A percentile compares a stretch with the other conserved stretches of the same genome.
Evolutionary conservation across 169 alveolate genomes (phyloP).

Genomic region (Cryptosporidium baileyi): DNA sequence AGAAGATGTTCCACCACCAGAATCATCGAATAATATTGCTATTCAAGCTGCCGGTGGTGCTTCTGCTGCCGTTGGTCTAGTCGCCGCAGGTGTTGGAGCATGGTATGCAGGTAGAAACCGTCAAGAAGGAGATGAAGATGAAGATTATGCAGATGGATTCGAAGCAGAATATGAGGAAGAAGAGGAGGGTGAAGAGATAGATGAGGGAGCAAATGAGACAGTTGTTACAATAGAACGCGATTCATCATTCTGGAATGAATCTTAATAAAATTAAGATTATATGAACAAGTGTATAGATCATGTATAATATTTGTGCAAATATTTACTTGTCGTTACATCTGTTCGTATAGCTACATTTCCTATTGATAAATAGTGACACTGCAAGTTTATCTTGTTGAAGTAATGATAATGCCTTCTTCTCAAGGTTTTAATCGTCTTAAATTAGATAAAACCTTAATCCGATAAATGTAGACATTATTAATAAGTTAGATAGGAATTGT

Average conservation of each 20-base stretch:
- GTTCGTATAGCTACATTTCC: conserved; percentile 49
- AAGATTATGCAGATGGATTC: conserved; percentile 68
- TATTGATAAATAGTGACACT: not conserved
- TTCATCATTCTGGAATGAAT: conserved; percentile 70
- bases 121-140: conserved; percentile 60
- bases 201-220: conserved; percentile 61
- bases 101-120: conserved; percentile 70
- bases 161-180: conserved; percentile 69
- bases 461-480: no score
- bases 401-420: not conserved
- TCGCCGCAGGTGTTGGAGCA: conserved; percentile 71
- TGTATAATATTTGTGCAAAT: not conserved
- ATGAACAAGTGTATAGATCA: not conserved
- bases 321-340: not conserved
- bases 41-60: conserved; percentile 72
- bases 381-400: not conserved
- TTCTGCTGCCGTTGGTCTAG: conserved; percentile 70
- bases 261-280: conserved; percentile 1
- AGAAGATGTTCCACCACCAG: conserved; percentile 38
- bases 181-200: conserved; percentile 47
- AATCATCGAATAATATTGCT: conserved; percentile 35
- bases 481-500: conserved; percentile 57
- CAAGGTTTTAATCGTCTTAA: no score
- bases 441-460: not conserved
- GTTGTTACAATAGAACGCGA: conserved; percentile 69